Base-by-base conservation (phyloP, 208 protist species). In the Acanthamoeba healyi region DNA sequence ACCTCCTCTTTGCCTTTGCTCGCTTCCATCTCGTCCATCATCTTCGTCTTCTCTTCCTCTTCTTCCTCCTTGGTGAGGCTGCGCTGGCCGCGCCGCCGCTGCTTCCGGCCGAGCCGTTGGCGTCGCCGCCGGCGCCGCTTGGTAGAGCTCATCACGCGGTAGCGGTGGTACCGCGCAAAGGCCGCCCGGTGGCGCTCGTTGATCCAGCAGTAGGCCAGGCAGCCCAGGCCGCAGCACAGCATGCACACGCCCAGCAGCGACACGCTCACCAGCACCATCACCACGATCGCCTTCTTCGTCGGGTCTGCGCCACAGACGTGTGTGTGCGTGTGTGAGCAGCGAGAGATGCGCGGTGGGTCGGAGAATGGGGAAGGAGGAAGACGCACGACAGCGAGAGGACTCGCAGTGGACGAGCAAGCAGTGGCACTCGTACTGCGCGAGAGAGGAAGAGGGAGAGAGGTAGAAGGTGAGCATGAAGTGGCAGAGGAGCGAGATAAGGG, bases 181-280 rank as follows among this genome's bases (percentile, higher is more conserved):
- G 12, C 63, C n/a, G 32, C 67, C 22, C 10, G 34, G 6, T 77
- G 34, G 10, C 67, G 67, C 26, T 44, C 10, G 67, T n/a, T 77
- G 67, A 77, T 10, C 26, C 32, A 44, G 67, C 67, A 77, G 67
- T 77, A 77, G 36, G 67, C 67, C 67, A 24, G 26, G 67, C 67
- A 77, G 38, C 34, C 67, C 67, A 77, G 67, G 14, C 12, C 67
- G 67, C 67, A 38, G 36, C 67, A 77, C 22, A 77, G 0, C 26
- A 9, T 5, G 38, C 32, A 29, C 7, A 1, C 0, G 32, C 29
- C 0, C 34, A 77, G 26, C 34, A 77, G 14, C 17, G 46, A 7
- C 67, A 44, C 10, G 67, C 36, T 38, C 32, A 77, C 36, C 67
- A 77, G 0, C 15, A 44, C 36, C 38, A 44, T 9, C 12, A 77